These are phyloP conservation scores for Teunomyces stri DNA, from an alignment of 805 yeast species.

Conservation along the genomic window DNA sequence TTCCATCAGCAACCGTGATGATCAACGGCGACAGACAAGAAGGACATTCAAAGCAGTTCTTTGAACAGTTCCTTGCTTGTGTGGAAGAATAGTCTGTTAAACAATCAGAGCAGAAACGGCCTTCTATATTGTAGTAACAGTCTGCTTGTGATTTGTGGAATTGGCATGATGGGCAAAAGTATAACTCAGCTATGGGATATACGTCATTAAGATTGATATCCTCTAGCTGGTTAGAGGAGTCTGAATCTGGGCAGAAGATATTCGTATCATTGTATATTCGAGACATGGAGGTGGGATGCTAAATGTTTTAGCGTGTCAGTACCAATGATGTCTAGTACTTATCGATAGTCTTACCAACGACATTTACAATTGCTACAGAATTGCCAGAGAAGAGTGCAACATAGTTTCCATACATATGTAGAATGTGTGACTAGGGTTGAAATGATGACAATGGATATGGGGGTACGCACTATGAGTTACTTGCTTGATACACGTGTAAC, in stretches of 20 bases:
- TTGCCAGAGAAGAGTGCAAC: too few species aligned
- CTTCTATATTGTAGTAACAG: conserved; percentile 20
- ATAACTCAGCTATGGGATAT: conserved; percentile 23
- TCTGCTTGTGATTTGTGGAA: conserved; percentile 26
- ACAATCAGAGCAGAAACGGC: conserved; percentile 39
- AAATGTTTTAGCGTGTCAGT: neutral
- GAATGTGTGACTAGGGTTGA: neutral
- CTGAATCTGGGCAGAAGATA: conserved; percentile 18
- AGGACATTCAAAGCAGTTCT: conserved; percentile 42
- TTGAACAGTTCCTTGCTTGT: conserved; percentile 25
- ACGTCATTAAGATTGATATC: conserved; percentile 8
- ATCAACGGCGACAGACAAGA: conserved; percentile 26
- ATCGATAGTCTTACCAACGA: neutral
- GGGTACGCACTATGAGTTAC: neutral
- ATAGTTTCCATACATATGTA: too few species aligned
- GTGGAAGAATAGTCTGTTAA: conserved; percentile 31
- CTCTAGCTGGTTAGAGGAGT: conserved; percentile 6
- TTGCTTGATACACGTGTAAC: neutral
- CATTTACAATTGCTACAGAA: too few species aligned
- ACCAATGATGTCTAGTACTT: neutral
- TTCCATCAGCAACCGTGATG: conserved; percentile 19
- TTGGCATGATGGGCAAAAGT: conserved; percentile 40
- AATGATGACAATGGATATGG: neutral
- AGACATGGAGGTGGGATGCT: conserved; percentile 16
- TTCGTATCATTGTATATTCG: conserved; percentile 19